Percentiles rank a stretch among this genome's conserved stretches.
phyloP scores from a whole-genome alignment of 192 early-diverging fungal genomes.

The Blastocladiella britannica region DNA sequence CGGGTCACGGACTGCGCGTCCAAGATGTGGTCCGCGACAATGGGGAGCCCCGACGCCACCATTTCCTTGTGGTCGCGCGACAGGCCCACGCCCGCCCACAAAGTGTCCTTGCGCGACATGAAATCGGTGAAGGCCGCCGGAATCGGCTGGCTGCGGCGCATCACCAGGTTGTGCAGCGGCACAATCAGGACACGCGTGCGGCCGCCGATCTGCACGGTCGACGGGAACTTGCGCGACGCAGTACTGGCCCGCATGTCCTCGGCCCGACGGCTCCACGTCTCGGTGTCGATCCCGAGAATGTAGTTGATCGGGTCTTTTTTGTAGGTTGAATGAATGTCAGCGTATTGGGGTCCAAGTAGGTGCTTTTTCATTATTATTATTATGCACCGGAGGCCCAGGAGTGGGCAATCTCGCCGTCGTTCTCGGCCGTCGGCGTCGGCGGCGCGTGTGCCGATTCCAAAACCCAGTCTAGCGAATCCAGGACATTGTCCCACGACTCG shows the following conservation, averaged over 20 bases:
- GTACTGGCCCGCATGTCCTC: background rate
- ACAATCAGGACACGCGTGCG: background rate
- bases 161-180: background rate
- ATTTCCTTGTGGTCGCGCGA: background rate
- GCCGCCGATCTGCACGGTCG: background rate
- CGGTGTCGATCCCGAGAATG: background rate
- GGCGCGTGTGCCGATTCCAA: too few species aligned
- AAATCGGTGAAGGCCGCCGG: background rate
- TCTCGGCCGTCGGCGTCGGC: too few species aligned
- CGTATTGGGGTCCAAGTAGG: too few species aligned
- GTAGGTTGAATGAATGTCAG: too few species aligned
- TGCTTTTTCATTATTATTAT: too few species aligned
- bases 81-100: background rate
- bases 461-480: too few species aligned
- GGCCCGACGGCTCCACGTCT: background rate
- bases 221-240: background rate
- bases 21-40: background rate
- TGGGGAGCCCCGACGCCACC: background rate
- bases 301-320: too few species aligned
- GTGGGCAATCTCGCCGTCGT: too few species aligned
- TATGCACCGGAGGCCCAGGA: too few species aligned
- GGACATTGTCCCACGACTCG: too few species aligned
- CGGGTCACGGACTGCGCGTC: background rate
- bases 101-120: background rate
- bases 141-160: background rate